Conservation (phyloP, 2,329 filamentous ascomycete genomes). For the Diaporthe sp. region DNA sequence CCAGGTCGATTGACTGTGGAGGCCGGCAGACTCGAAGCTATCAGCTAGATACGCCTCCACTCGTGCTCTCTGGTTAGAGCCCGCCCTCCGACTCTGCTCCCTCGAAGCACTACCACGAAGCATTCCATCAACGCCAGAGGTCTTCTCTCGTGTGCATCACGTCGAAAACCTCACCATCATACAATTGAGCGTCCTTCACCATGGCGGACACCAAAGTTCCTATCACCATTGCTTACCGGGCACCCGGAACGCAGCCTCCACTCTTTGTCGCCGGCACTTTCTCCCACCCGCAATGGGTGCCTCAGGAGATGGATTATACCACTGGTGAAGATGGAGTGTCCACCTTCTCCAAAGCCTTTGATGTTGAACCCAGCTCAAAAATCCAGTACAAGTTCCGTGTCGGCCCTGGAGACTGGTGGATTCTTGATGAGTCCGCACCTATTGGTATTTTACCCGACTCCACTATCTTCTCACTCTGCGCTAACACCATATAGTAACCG, state of each 20-base stretch:
- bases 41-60: not conserved
- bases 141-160: not conserved
- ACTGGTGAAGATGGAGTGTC: constrained; percentile 66
- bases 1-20: constrained; percentile 12
- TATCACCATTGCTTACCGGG: constrained; percentile 73
- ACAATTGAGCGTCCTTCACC: constrained; percentile 28
- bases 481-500: constrained; percentile 51
- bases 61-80: constrained; percentile 6
- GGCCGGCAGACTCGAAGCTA: constrained; percentile 7
- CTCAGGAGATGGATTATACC: constrained; percentile 73
- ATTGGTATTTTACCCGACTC: constrained; percentile 62
- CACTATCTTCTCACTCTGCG: not conserved
- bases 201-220: constrained; percentile 57
- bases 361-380: constrained; percentile 67
- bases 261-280: constrained; percentile 80
- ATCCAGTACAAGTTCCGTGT: constrained; percentile 84
- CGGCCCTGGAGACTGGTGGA: constrained; percentile 78
- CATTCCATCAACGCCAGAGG: not conserved
- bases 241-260: constrained; percentile 73
- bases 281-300: constrained; percentile 76
- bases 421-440: constrained; percentile 73
- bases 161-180: not conserved
- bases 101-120: not conserved
- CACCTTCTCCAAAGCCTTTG: constrained; percentile 70
- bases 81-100: not conserved